Percentiles rank a stretch among this genome's conserved stretches.
Conservation (phyloP, 257 asterid genomes). For the Nyctanthes arbortristis region DNA sequence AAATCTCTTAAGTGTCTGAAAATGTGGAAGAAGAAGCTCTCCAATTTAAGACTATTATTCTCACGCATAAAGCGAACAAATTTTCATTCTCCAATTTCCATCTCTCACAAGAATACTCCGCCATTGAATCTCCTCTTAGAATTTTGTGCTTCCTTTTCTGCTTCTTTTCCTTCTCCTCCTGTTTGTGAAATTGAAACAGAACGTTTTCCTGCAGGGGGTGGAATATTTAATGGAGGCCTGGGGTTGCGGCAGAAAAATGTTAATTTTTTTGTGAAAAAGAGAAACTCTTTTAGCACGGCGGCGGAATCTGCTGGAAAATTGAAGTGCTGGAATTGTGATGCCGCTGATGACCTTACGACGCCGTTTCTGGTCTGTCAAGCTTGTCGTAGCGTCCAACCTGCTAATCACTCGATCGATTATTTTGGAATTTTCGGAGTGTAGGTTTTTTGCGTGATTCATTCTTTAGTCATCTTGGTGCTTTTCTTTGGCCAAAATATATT, state of each 20-base stretch:
- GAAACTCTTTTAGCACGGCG: slow-evolving; percentile 41
- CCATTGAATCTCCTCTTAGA: slow-evolving; percentile 5
- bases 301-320: slow-evolving; percentile 29
- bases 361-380: slow-evolving; percentile 74
- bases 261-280: slow-evolving; percentile 11
- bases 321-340: slow-evolving; percentile 81
- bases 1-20: neutral
- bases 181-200: slow-evolving; percentile 20
- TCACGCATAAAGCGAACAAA: slow-evolving; percentile 22
- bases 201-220: slow-evolving; percentile 21
- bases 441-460: slow-evolving; percentile 25
- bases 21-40: slow-evolving; percentile 64
- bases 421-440: slow-evolving; percentile 82
- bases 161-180: slow-evolving; percentile 21
- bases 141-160: slow-evolving; percentile 23
- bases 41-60: slow-evolving; percentile 20
- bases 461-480: neutral
- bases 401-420: slow-evolving; percentile 63
- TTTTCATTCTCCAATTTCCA: slow-evolving; percentile 28
- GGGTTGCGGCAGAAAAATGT: slow-evolving; percentile 12
- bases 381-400: slow-evolving; percentile 81
- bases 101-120: slow-evolving; percentile 13
- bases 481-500: neutral
- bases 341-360: slow-evolving; percentile 32
- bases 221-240: slow-evolving; percentile 22